Evolutionary conservation across 768 basidiomycete genomes (phyloP), one percentile per base, ranked within the genome.

Genomic region (Pleurotus tuber-regium): DNA sequence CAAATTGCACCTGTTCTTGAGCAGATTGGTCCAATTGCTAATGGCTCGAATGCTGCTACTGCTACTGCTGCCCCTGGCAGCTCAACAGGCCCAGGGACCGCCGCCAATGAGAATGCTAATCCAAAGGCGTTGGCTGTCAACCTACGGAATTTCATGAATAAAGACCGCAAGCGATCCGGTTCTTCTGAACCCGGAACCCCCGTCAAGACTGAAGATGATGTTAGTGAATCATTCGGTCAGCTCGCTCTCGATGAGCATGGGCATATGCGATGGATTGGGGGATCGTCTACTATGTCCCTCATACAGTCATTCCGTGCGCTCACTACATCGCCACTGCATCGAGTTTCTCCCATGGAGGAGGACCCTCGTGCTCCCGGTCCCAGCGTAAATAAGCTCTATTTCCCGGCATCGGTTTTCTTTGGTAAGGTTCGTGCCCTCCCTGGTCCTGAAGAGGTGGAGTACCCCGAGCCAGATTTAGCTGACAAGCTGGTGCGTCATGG

Each of bases 181-280:
- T 50, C 64, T 39, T 60, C 63, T 30, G 67, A 71, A 55, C 66
- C 70, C 24, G 68, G 73, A 11, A 67, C 73, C 31, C 72, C 78
- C 21, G 70, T 82, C 55, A 83, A 82, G 63, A 66, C 76, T 29
- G 83, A 83, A 61, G 87, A 89, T 58, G 90, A 91, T 69, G 78
- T 92, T 59, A 83, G 81, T 62, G 90, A 92, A 65, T 85, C 87
- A 12, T 86, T 93, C 62, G 92, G 90, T 16, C 90, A 92, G 64
- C 79, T 93, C 47, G 89, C 92, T 23, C 75, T 93, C 33, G 91
- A 93, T 60, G 92, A 92, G 63, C 87, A 92, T 57, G 91, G 91
- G 26, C 89, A 92, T 66, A 83, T 89, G 79, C 83, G 90, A 53
- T 93, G 91, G 91, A 92, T 93, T 59, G 91, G 91, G 35, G 88